Evolutionary conservation across 495 filamentous ascomycete genomes (phyloP).

Genomic region (Pyronema omphalodes): DNA sequence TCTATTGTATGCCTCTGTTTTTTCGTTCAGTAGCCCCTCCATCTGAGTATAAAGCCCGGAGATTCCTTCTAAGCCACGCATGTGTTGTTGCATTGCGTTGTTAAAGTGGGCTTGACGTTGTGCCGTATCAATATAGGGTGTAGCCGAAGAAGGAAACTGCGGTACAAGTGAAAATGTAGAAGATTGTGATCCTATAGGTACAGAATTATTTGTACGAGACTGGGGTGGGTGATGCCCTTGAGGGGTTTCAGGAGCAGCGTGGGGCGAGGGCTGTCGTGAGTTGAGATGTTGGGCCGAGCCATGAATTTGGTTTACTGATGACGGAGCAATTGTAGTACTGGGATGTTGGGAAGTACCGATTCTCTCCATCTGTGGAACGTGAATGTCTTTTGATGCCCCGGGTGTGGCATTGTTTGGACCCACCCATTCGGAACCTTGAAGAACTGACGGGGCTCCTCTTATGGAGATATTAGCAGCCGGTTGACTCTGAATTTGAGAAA

Average conservation of each 20-base stretch:
- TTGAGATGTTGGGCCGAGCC: constrained; percentile 14
- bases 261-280: constrained; percentile 17
- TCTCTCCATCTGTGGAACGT: too few species aligned
- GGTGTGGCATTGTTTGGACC: too few species aligned
- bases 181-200: too few species aligned
- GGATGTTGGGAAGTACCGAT: constrained; percentile 5
- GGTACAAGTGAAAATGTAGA: too few species aligned
- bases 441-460: too few species aligned
- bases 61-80: constrained; percentile 13
- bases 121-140: too few species aligned
- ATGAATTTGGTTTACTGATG: constrained; percentile 10
- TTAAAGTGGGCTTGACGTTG: constrained; percentile 11
- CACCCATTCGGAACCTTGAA: too few species aligned
- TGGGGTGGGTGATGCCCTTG: not conserved
- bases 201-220: not conserved
- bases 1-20: not conserved
- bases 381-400: too few species aligned
- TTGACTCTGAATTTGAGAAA: constrained; percentile 15
- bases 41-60: constrained; percentile 9
- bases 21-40: not conserved
- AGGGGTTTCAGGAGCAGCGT: not conserved
- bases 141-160: too few species aligned
- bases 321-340: constrained; percentile 4
- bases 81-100: constrained; percentile 16
- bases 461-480: not conserved